Evolutionary conservation across 371 early-diverging fungal genomes (phyloP).

Genomic region (Dichotomocladium elegans): DNA sequence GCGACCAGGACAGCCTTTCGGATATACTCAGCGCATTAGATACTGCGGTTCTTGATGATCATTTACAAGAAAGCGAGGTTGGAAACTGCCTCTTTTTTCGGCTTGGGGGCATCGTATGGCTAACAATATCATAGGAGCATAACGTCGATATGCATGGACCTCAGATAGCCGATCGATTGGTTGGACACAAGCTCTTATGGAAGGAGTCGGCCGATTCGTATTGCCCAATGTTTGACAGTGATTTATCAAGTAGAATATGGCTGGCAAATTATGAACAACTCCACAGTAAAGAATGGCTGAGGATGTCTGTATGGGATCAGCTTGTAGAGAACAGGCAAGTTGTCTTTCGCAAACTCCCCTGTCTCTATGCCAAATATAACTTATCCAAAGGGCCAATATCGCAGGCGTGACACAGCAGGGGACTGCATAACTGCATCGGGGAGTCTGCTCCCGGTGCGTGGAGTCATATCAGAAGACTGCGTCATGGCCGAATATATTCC

Average conservation of each 20-base stretch:
- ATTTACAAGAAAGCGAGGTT: too few species aligned
- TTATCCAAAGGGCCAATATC: background rate
- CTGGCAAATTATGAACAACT: background rate
- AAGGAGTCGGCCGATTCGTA: background rate
- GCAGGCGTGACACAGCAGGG: background rate
- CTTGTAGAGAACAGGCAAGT: background rate
- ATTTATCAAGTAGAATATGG: background rate
- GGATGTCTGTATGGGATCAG: background rate
- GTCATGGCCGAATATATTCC: constrained; percentile 8
- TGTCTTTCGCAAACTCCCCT: background rate
- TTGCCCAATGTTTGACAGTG: background rate
- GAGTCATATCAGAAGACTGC: background rate
- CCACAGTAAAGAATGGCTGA: background rate
- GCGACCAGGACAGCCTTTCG: too few species aligned
- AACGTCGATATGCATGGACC: background rate
- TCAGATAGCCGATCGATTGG: background rate
- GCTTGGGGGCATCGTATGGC: background rate
- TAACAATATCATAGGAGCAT: background rate
- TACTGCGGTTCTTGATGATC: too few species aligned
- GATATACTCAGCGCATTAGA: too few species aligned
- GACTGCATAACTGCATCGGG: background rate
- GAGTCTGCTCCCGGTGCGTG: background rate
- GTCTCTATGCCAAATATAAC: too few species aligned
- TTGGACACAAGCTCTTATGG: background rate
- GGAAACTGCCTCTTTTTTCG: too few species aligned